Percentiles rank a stretch among this genome's conserved stretches.
Evolutionary conservation across 1,139 yeast genomes (phyloP).

Genomic region (Hanseniaspora uvarum): DNA sequence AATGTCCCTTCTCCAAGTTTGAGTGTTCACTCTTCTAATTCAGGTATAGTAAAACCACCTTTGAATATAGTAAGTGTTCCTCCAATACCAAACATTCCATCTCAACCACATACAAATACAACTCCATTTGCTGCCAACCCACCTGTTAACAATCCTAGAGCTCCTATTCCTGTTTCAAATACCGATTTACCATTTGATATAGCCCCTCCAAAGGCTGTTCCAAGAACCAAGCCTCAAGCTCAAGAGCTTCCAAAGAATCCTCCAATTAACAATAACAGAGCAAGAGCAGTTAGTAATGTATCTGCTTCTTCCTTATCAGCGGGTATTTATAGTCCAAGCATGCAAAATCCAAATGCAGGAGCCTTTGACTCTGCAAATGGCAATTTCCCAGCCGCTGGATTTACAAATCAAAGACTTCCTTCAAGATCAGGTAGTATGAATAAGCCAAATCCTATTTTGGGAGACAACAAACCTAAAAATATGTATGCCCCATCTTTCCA

Average conservation of each 20-base stretch:
- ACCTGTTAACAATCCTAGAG: slow-evolving; percentile 31
- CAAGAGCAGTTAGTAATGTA: slow-evolving; percentile 25
- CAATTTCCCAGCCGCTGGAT: slow-evolving; percentile 11
- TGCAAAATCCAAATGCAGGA: background rate
- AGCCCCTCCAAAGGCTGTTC: slow-evolving; percentile 13
- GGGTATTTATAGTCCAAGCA: slow-evolving; percentile 19
- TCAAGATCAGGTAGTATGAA: slow-evolving; percentile 13
- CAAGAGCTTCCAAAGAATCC: background rate
- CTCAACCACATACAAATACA: slow-evolving; percentile 38
- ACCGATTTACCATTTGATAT: slow-evolving; percentile 13
- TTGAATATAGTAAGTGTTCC: slow-evolving; percentile 6
- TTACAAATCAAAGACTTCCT: background rate
- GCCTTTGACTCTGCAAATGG: background rate
- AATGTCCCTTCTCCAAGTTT: slow-evolving; percentile 18
- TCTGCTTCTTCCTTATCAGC: slow-evolving; percentile 21
- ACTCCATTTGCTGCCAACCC: slow-evolving; percentile 36
- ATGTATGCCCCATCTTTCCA: slow-evolving; percentile 20
- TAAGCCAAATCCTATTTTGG: slow-evolving; percentile 17
- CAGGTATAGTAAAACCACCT: slow-evolving; percentile 17
- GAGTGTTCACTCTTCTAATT: background rate
- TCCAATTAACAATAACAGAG: slow-evolving; percentile 17
- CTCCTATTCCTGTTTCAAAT: slow-evolving; percentile 9
- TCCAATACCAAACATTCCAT: background rate
- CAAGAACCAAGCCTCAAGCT: slow-evolving; percentile 2
- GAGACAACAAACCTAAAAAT: slow-evolving; percentile 1